phyloP scores from a whole-genome alignment of 768 basidiomycete species.

The Pholiota conissans region DNA sequence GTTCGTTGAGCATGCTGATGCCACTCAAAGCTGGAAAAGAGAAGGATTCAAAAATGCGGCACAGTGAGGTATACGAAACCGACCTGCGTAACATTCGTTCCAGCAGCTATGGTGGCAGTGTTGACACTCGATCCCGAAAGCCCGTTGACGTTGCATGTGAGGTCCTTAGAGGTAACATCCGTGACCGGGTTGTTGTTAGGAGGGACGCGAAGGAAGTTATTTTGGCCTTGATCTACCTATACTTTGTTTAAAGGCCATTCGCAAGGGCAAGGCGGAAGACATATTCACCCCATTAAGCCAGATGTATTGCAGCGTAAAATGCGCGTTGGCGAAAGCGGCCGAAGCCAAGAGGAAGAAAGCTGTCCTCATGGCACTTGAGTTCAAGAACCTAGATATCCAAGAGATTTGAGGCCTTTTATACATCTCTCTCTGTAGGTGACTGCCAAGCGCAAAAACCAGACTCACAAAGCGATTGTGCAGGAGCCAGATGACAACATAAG shows the following conservation, averaged over 20 bases:
- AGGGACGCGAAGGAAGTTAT: conserved; percentile 44
- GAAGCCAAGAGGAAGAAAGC: conserved; percentile 33
- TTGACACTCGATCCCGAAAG: conserved; percentile 38
- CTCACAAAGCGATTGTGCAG: not conserved
- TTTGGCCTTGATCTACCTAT: conserved; percentile 46
- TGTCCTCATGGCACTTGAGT: conserved; percentile 32
- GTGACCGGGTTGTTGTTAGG: conserved; percentile 58
- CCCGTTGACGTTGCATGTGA: conserved; percentile 55
- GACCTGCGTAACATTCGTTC: conserved; percentile 40
- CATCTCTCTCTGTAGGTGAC: not conserved
- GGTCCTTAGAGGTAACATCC: conserved; percentile 51
- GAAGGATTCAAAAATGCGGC: not conserved
- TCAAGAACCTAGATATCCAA: not conserved
- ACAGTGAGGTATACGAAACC: not conserved
- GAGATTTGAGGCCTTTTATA: not conserved
- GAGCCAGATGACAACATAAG: not conserved
- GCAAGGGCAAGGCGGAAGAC: not conserved
- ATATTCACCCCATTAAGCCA: conserved; percentile 45
- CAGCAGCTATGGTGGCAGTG: conserved; percentile 43
- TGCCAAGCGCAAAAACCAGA: not conserved
- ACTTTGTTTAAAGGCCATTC: not conserved
- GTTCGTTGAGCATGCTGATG: conserved; percentile 55
- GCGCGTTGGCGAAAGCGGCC: conserved; percentile 39
- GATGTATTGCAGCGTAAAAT: conserved; percentile 53
- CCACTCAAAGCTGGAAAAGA: conserved; percentile 44